phyloP scores from a whole-genome alignment of 2,329 filamentous ascomycete genomes.

The Ophiocordyceps camponoti-leonardi region DNA sequence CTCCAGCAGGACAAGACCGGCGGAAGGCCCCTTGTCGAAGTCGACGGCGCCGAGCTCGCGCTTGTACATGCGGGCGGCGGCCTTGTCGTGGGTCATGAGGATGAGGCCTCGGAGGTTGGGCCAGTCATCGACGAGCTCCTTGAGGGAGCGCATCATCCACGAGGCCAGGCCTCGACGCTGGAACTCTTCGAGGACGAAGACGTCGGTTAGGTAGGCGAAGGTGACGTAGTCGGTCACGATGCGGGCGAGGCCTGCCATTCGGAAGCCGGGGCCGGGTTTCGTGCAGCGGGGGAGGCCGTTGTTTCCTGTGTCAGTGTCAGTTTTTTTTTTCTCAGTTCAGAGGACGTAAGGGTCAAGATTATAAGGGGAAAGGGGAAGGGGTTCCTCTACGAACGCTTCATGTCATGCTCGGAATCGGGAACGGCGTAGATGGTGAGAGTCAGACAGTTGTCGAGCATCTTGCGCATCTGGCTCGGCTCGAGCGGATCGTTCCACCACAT shows the following conservation, averaged over 20 bases:
- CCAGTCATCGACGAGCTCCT: slow-evolving; percentile 38
- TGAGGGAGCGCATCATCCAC: slow-evolving; percentile 45
- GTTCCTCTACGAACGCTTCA: slow-evolving; percentile 17
- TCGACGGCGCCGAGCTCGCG: slow-evolving; percentile 26
- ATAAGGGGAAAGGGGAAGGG: background rate
- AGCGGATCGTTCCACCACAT: slow-evolving; percentile 44
- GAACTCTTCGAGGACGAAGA: slow-evolving; percentile 43
- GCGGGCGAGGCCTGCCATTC: slow-evolving; percentile 26
- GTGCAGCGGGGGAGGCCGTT: slow-evolving; percentile 12
- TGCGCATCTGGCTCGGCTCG: slow-evolving; percentile 27
- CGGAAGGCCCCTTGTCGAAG: slow-evolving; percentile 23
- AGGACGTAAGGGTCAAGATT: too few species aligned
- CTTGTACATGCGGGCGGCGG: slow-evolving; percentile 26
- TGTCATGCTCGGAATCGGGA: slow-evolving; percentile 18
- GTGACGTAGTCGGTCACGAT: slow-evolving; percentile 55
- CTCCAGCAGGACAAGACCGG: slow-evolving; percentile 22
- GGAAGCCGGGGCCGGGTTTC: slow-evolving; percentile 11
- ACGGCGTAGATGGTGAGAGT: slow-evolving; percentile 40
- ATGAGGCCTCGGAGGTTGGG: slow-evolving; percentile 41
- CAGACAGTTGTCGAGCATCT: slow-evolving; percentile 38
- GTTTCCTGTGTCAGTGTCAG: too few species aligned
- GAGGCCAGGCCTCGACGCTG: slow-evolving; percentile 45
- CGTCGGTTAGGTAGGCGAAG: slow-evolving; percentile 50
- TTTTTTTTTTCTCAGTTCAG: too few species aligned
- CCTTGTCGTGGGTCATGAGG: slow-evolving; percentile 29